Evolutionary conservation across 2,329 filamentous ascomycete species (phyloP).

Genomic region (Beauveria medogensis): DNA sequence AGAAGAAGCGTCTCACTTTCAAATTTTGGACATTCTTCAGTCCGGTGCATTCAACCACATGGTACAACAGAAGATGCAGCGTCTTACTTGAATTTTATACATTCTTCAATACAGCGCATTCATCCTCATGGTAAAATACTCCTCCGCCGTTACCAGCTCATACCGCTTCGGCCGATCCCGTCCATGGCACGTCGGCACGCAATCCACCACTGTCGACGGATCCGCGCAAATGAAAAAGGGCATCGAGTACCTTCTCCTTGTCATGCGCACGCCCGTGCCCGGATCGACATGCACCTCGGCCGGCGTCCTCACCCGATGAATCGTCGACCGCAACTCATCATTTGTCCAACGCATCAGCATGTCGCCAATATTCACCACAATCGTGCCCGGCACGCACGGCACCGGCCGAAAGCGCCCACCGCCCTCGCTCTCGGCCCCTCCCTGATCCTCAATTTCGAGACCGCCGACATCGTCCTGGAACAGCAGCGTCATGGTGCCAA

Average conservation of each 20-base stretch:
- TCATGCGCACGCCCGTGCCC: slow-evolving; percentile 29
- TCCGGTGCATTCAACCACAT: slow-evolving; percentile 16
- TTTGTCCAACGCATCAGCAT: slow-evolving; percentile 33
- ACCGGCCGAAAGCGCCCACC: slow-evolving; percentile 19
- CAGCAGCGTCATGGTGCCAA: slow-evolving; percentile 24
- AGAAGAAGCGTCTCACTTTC: no score
- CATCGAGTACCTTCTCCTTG: slow-evolving; percentile 47
- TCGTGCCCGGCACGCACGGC: slow-evolving; percentile 23
- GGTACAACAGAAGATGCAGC: background rate
- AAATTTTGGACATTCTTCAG: background rate
- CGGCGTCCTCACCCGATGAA: slow-evolving; percentile 36
- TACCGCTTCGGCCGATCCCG: slow-evolving; percentile 39
- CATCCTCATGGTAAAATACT: slow-evolving; percentile 22
- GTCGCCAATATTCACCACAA: slow-evolving; percentile 32
- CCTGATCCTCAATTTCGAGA: slow-evolving; percentile 35
- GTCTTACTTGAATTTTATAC: background rate
- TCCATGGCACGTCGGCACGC: slow-evolving; percentile 37
- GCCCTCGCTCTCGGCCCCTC: no score
- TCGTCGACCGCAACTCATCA: slow-evolving; percentile 24
- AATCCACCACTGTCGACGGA: slow-evolving; percentile 41
- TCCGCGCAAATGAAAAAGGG: slow-evolving; percentile 51
- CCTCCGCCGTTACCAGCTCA: slow-evolving; percentile 28
- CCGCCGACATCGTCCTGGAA: slow-evolving; percentile 27
- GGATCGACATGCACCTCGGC: slow-evolving; percentile 13
- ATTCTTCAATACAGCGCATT: slow-evolving; percentile 1